phyloP scores from a whole-genome alignment of 2,329 filamentous ascomycete genomes.

The Penicillium sp. region DNA sequence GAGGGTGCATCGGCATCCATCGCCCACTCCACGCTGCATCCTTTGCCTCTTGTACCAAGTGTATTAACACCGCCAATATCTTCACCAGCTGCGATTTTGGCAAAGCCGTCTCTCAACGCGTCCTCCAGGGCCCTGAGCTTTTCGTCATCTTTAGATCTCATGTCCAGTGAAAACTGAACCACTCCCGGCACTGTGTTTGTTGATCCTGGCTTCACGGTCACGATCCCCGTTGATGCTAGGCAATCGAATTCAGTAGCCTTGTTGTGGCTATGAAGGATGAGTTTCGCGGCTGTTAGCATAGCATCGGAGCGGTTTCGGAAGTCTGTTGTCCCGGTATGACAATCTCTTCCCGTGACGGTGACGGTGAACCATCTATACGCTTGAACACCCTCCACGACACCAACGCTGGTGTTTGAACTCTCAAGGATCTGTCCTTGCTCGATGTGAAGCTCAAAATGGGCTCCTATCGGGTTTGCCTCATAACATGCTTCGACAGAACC shows the following conservation, averaged over 20 bases:
- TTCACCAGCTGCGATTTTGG: no score
- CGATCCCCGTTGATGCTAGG: slow-evolving; percentile 66
- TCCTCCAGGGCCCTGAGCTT: no score
- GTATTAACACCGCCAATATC: no score
- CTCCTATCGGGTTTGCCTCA: slow-evolving; percentile 61
- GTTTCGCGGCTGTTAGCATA: slow-evolving; percentile 61
- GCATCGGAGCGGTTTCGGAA: slow-evolving; percentile 64
- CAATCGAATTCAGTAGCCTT: slow-evolving; percentile 54
- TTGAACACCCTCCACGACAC: slow-evolving; percentile 69
- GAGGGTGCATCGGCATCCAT: no score
- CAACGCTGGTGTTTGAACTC: slow-evolving; percentile 58
- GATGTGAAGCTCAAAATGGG: slow-evolving; percentile 80
- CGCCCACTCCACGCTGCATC: no score
- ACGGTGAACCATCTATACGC: slow-evolving; percentile 72
- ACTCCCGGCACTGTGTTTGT: slow-evolving; percentile 66
- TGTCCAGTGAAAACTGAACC: slow-evolving; percentile 64
- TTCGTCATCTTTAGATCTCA: no score
- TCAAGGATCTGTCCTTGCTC: slow-evolving; percentile 78
- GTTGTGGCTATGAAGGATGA: slow-evolving; percentile 64
- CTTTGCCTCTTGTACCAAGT: no score
- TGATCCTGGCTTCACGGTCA: slow-evolving; percentile 62
- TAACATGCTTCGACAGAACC: slow-evolving; percentile 43
- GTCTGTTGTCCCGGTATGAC: slow-evolving; percentile 72
- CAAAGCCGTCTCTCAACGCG: no score
- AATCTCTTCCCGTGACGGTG: slow-evolving; percentile 62